Evolutionary conservation across 2,329 filamentous ascomycete species (phyloP), one percentile per base, ranked within the genome.

Genomic region (Exserohilum rostratum): DNA sequence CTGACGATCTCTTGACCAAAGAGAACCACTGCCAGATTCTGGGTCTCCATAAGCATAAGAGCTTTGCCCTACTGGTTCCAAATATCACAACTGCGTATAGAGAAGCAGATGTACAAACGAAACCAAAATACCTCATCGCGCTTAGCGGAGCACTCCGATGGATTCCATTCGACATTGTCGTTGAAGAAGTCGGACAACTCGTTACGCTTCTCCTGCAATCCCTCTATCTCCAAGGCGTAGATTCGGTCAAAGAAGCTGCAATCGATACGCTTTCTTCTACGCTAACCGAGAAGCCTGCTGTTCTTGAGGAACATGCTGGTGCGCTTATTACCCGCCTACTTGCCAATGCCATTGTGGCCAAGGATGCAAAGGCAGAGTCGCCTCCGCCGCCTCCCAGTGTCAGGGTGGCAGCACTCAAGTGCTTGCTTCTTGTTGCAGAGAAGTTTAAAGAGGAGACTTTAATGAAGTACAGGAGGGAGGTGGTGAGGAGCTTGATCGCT

Each of bases 81-180:
- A 71, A 80, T 27, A 82, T 88, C 45, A 80, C 83, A 4, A 71
- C 78, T 22, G 76, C 78, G 3, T 85, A 87, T 66, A 80, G 79
- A 52, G 71, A 72, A 15, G 77, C 80, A 6, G 70, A 74, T 27
- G 53, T 65, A 51, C 61, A 73, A 11, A 72, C 77, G 17, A 89
- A 88, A 70, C 79, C 81, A 42, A 85, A 86, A 57, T 86, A 87
- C 62, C 80, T 89, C 20, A 80, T 87, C 30, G 86, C 87, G 4
- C 77, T 89, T 3, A 83, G 85, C 3, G 85, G 85, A 1, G 80
- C 88, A 12, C 77, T 89, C 35, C 78, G 80, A 45, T 83, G 83
- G 67, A 80, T 87, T 38, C 82, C 86, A 0, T 84, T 86, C 30
- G 75, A 80, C 4, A 79, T 89, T 38, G 80, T 88, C 11, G 79